Evolutionary conservation across 768 basidiomycete genomes (phyloP), one percentile per base, ranked within the genome.

Genomic region (Pisolithus orientalis): DNA sequence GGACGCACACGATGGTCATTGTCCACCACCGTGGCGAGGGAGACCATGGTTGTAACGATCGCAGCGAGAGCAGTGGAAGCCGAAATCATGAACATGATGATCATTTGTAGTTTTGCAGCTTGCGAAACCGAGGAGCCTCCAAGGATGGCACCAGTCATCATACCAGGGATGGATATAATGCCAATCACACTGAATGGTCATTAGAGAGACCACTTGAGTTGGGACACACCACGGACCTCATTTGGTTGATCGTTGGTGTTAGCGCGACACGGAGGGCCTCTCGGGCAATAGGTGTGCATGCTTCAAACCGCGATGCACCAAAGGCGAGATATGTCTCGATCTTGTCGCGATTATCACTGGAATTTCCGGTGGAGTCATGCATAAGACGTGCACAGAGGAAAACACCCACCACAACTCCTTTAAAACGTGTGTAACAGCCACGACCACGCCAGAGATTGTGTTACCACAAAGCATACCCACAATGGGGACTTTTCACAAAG

Each of bases 41-140:
- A 75, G 39, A 82, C 70, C 51, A 84, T 67, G 1, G 85, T 84
- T 3, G 82, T 79, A 48, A 79, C 70, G 50, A 90, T 83, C 3
- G 84, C 76, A 11, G 86, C 80, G 25, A 94, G 76, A 0, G 84
- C 80, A 0, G 87, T 86, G 53, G 82, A 79, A 0, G 90, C 83
- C 3, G 84, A 83, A 43, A 94, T 90, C 86, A 94, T 89, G 69
- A 94, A 94, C 83, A 93, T 89, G 70, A 94, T 90, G 53, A 94
- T 83, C 85, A 93, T 93, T 60, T 94, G 93, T 14, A 94, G 71
- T 48, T 83, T 81, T 2, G 89, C 89, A 0, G 92, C 93, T 67
- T 91, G 90, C 17, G 89, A 77, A 39, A 94, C 87, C 29, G 85
- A 84, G 10, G 87, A 80, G 0, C 91, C 92, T 11, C 89, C 93